phyloP scores from a whole-genome alignment of 2,329 filamentous ascomycete genomes.

The Corniculantispora saksenae region DNA sequence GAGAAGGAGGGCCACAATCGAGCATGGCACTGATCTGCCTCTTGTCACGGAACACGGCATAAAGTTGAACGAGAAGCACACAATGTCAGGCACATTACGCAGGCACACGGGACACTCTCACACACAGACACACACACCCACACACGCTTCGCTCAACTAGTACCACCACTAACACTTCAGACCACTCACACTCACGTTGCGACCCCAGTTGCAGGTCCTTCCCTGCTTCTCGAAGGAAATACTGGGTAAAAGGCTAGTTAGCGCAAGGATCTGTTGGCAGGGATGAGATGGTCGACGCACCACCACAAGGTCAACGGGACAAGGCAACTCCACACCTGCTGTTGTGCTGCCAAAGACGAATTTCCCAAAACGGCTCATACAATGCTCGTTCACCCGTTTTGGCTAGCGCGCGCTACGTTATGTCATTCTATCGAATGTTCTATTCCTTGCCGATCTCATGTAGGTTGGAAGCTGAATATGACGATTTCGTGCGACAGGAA shows the following conservation, averaged over 20 bases:
- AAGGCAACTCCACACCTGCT: not conserved
- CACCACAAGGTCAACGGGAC: not conserved
- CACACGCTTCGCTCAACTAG: not conserved
- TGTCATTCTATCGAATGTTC: not conserved
- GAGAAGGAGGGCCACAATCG: not conserved
- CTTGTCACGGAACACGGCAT: conserved; percentile 15
- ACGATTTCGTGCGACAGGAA: not conserved
- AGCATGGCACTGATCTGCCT: not conserved
- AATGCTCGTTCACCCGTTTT: not conserved
- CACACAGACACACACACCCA: not conserved
- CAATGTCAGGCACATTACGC: conserved; percentile 1
- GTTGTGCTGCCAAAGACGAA: conserved; percentile 2
- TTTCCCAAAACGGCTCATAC: conserved; percentile 12
- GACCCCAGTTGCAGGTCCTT: not conserved
- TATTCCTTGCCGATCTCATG: not conserved
- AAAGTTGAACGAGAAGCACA: conserved; percentile 11
- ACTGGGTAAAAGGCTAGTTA: not conserved
- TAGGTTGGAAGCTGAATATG: not conserved
- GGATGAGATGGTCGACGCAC: not conserved
- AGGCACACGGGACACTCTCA: too few species aligned
- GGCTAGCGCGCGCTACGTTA: conserved; percentile 15
- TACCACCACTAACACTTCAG: not conserved
- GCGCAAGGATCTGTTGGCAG: not conserved
- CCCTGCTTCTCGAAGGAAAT: conserved; percentile 14
- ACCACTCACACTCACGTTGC: not conserved